Base-by-base conservation (phyloP, 2,329 filamentous ascomycete genomes). In the Verticillium longisporum region DNA sequence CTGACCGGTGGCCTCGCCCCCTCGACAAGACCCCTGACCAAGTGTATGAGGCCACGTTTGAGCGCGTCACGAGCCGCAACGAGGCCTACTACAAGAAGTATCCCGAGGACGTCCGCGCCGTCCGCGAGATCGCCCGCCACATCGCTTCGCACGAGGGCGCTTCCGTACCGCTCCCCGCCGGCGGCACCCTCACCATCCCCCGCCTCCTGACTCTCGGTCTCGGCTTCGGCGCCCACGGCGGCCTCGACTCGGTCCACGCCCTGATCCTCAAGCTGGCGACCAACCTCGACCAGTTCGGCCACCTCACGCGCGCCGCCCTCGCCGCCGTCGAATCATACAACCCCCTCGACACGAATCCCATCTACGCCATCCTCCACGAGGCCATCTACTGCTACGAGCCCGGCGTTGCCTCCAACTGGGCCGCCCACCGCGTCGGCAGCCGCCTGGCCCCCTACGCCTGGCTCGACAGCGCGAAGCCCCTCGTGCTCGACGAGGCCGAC, bases 321-420 rank as follows among this genome's bases (percentile, higher is more conserved):
- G 78, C 83, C 3, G 78, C 82, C 0, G 78, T 97, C 31, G 92
- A 96, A 71, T 74, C 80, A 21, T 83, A 83, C 58, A 82, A 87
- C 2, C 79, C 82, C 2, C 92, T 92, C 69, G 92, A 97, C 69
- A 83, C 85, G 50, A 86, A 87, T 66, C 86, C 94, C 61, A 85
- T 97, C 63, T 98, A 97, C 71, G 89, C 90, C 31, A 80, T 97
- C 45, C 78, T 97, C 2, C 94, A 98, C 71, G 94, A 98, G 74
- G 82, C 90, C 7, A 88, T 93, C 67, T 98, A 97, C 78, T 94
- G 89, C 72, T 85, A 90, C 73, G 84, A 85, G 63, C 83, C 79
- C 4, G 78, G 80, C 7, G 72, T 82, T 37, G 80, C 85, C 9
- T 88, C 91, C 1, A 83, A 85, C 61, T 97, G 92, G 92, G 87